Evolutionary conservation across 2,329 filamentous ascomycete species (phyloP), one percentile per base, ranked within the genome.

Genomic region (Chaetothyriales sp.): DNA sequence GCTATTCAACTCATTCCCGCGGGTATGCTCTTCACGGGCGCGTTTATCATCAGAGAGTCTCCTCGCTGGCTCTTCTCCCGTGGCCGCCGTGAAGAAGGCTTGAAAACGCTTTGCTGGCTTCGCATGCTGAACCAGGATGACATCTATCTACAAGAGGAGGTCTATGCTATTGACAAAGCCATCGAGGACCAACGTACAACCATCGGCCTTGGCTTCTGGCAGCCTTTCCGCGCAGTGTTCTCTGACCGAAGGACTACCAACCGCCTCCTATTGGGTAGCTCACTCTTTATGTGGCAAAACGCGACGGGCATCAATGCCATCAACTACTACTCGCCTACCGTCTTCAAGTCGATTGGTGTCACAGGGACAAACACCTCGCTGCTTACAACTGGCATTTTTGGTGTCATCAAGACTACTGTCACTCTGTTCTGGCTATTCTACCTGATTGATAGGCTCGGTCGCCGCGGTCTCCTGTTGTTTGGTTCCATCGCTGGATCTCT

Each of bases 281-380:
- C 85, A 61, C 73, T 90, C 18, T 89, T 89, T 72, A 70, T 89
- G 50, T 88, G 81, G 75, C 86, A 90, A 67, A 90, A 90, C 60
- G 82, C 82, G 48, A 75, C 71, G 2, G 85, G 85, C 2, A 88
- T 88, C 70, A 61, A 61, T 59, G 83, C 84, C 18, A 82, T 86
- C 70, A 88, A 87, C 70, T 88, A 87, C 69, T 86, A 83, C 66
- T 75, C 72, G 1, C 83, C 83, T 0, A 83, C 77, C 0, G 77
- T 87, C 8, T 86, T 88, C 72, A 75, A 75, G 54, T 77, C 74
- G 10, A 77, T 86, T 43, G 82, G 82, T 13, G 70, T 85, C 13
- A 73, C 67, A 0, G 77, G 78, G 4, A 78, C 76, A 20, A 82
- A 76, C 50, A 75, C 74, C 4, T 73, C 74, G 10, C 73, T 83